Percentiles rank a stretch among this genome's conserved stretches.
Evolutionary conservation across 2,329 filamentous ascomycete species (phyloP).

Genomic region (Erysiphe pulchra): DNA sequence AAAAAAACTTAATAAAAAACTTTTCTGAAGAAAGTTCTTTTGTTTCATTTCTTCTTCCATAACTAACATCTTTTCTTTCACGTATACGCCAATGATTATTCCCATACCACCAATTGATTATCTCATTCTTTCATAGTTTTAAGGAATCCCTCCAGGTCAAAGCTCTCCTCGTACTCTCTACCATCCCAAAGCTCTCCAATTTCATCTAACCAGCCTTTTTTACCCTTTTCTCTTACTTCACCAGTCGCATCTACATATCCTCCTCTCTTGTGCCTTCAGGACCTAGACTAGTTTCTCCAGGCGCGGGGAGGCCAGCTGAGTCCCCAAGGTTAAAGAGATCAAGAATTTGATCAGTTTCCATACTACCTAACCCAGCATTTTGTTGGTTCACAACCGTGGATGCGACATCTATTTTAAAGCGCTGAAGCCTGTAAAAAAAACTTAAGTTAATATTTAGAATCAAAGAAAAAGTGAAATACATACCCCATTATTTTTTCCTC

Average conservation of each 20-base stretch:
- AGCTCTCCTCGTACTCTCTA: slow-evolving; percentile 92
- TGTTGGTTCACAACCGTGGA: slow-evolving; percentile 98
- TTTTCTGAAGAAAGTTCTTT: too few species aligned
- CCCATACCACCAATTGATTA: neutral
- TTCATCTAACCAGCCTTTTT: slow-evolving; percentile 91
- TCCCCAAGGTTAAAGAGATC: slow-evolving; percentile 88
- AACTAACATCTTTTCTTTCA: too few species aligned
- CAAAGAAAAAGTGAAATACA: slow-evolving; percentile 10
- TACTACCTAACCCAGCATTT: slow-evolving; percentile 70
- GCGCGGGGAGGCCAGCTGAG: slow-evolving; percentile 39
- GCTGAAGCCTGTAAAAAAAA: slow-evolving; percentile 43
- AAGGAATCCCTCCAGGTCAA: slow-evolving; percentile 84
- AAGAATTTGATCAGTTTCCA: slow-evolving; percentile 96
- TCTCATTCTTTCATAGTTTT: slow-evolving; percentile 41
- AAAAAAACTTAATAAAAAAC: too few species aligned
- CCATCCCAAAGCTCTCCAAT: slow-evolving; percentile 94
- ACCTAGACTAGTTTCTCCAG: slow-evolving; percentile 22
- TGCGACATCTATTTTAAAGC: slow-evolving; percentile 98
- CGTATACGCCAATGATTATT: too few species aligned
- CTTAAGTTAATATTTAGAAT: neutral
- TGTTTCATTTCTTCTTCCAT: too few species aligned
- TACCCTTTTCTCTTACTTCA: slow-evolving; percentile 78
- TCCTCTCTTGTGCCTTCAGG: slow-evolving; percentile 42
- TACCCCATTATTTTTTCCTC: slow-evolving; percentile 92
- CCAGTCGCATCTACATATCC: slow-evolving; percentile 85